Percentiles rank a stretch among this genome's conserved stretches.
These are phyloP conservation scores for Lecanicillium sp. DNA, from an alignment of 2,329 filamentous ascomycete species.

Conservation along the genomic window DNA sequence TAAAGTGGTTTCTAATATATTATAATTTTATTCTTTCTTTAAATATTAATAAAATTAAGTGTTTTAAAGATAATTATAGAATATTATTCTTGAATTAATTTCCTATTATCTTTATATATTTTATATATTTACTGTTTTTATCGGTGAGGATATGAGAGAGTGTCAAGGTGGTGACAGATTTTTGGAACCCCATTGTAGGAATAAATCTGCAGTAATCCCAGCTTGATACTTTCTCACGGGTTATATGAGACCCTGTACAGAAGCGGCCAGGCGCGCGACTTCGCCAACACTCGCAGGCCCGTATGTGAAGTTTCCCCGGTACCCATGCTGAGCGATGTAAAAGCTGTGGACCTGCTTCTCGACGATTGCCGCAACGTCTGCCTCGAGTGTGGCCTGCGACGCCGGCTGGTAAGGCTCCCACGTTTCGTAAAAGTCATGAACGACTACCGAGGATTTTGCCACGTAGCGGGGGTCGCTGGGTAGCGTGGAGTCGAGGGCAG, in stretches of 20 bases:
- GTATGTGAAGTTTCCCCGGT: conserved; percentile 6
- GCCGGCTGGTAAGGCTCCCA: conserved; percentile 4
- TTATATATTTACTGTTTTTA: not conserved
- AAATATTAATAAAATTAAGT: no score
- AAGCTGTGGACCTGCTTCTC: conserved; percentile 7
- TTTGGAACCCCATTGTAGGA: no score
- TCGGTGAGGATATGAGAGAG: no score
- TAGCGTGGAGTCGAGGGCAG: not conserved
- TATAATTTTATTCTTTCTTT: no score
- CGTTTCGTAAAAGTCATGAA: conserved; percentile 10
- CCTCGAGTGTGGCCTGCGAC: not conserved
- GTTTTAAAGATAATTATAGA: no score
- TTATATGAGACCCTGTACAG: not conserved
- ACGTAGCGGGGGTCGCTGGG: not conserved
- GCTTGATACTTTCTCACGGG: no score
- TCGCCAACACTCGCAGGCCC: conserved; percentile 2
- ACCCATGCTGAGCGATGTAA: conserved; percentile 4
- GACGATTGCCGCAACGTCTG: not conserved
- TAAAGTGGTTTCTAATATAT: no score
- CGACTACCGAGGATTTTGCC: not conserved
- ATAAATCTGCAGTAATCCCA: no score
- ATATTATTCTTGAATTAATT: not conserved
- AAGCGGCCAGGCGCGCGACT: not conserved
- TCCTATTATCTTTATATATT: not conserved
- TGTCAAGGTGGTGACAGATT: no score